These are phyloP conservation scores for Collybiopsis luxurians DNA, from an alignment of 768 basidiomycete species.

Conservation along the genomic window DNA sequence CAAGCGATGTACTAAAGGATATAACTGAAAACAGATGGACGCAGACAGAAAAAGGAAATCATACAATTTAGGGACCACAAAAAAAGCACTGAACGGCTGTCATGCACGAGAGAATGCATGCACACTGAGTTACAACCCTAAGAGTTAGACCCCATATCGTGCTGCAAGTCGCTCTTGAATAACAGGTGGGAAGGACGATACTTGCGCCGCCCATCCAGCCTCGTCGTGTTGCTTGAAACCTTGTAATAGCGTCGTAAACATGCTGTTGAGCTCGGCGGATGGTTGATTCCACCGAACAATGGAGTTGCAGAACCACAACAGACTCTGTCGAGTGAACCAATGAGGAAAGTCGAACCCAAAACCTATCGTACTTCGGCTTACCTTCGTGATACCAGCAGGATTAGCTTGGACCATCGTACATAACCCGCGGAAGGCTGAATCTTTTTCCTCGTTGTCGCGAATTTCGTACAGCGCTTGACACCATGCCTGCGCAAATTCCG, in stretches of 20 bases:
- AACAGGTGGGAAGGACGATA: constrained; percentile 78
- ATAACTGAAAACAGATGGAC: background rate
- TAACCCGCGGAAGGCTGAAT: constrained; percentile 96
- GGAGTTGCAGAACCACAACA: constrained; percentile 98
- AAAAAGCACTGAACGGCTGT: too few species aligned
- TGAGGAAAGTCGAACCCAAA: constrained; percentile 4
- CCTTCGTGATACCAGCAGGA: constrained; percentile 91
- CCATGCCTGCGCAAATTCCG: constrained; percentile 93
- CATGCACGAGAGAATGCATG: too few species aligned
- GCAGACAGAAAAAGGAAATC: constrained; percentile 7
- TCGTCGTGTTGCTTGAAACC: constrained; percentile 91
- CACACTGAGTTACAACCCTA: too few species aligned
- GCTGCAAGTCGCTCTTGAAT: constrained; percentile 85
- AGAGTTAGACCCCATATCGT: constrained; percentile 78
- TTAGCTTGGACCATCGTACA: constrained; percentile 95
- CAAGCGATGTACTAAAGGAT: constrained; percentile 34
- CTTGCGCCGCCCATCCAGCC: constrained; percentile 81
- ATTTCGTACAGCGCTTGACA: constrained; percentile 97
- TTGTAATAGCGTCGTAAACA: constrained; percentile 88
- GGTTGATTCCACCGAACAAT: constrained; percentile 95
- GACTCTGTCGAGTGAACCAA: constrained; percentile 50
- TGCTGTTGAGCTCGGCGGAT: constrained; percentile 84
- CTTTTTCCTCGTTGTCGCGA: constrained; percentile 99
- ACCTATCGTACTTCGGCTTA: constrained; percentile 27
- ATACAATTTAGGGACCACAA: background rate